Percentiles rank a stretch among this genome's conserved stretches.
Evolutionary conservation across 2,329 filamentous ascomycete species (phyloP).

Genomic region (Fusarium cyanostomum): DNA sequence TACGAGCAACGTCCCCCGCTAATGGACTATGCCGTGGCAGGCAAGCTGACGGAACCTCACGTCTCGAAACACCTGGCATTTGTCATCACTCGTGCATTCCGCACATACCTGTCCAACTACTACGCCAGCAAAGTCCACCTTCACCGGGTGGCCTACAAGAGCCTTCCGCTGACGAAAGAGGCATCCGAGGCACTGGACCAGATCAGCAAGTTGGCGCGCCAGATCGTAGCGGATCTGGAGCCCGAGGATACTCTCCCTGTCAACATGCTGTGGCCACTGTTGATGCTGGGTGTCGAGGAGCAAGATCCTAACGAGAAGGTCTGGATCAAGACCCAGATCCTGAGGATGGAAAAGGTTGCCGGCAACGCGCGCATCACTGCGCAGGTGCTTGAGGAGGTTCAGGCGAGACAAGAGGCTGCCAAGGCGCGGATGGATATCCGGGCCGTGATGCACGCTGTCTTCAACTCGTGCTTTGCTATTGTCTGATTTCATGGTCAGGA

Average conservation of each 20-base stretch:
- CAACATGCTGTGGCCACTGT: slow-evolving; percentile 65
- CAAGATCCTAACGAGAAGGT: slow-evolving; percentile 56
- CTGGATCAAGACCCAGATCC: slow-evolving; percentile 62
- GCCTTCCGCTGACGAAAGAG: slow-evolving; percentile 61
- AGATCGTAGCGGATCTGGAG: slow-evolving; percentile 54
- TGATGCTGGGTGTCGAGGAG: slow-evolving; percentile 66
- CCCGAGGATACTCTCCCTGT: slow-evolving; percentile 59
- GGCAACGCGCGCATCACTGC: slow-evolving; percentile 57
- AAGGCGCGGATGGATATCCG: slow-evolving; percentile 56
- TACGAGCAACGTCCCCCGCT: slow-evolving; percentile 61
- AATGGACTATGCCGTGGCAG: slow-evolving; percentile 65
- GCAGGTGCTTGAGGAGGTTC: slow-evolving; percentile 57
- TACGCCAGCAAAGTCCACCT: slow-evolving; percentile 65
- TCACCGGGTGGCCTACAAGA: slow-evolving; percentile 65
- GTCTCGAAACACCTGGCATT: slow-evolving; percentile 59
- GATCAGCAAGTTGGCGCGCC: slow-evolving; percentile 57
- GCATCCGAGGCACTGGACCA: slow-evolving; percentile 58
- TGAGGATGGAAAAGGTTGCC: slow-evolving; percentile 57
- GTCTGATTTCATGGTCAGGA: slow-evolving; percentile 44
- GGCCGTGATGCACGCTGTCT: slow-evolving; percentile 58
- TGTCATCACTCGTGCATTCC: slow-evolving; percentile 62
- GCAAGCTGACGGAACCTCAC: slow-evolving; percentile 58
- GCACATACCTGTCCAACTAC: slow-evolving; percentile 66
- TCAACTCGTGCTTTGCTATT: slow-evolving; percentile 63
- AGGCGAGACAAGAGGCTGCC: slow-evolving; percentile 53